These are phyloP conservation scores for Paecilomyces niveus DNA, from an alignment of 2,329 filamentous ascomycete genomes.

Conservation along the genomic window DNA sequence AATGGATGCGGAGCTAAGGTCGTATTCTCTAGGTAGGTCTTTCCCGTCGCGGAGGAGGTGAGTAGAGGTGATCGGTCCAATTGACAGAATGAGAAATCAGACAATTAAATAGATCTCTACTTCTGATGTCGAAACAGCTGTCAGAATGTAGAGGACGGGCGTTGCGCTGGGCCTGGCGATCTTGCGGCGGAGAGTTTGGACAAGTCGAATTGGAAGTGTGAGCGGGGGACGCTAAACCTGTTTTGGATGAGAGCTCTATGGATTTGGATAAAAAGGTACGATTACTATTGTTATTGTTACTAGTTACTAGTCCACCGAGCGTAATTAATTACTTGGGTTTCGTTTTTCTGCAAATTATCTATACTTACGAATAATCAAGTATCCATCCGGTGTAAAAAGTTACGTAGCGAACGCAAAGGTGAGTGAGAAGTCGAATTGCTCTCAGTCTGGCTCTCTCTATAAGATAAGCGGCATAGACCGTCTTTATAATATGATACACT, in stretches of 20 bases:
- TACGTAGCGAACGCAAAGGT: too few relatives aligned
- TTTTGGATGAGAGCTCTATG: neutral
- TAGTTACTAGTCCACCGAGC: too few relatives aligned
- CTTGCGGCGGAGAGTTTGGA: neutral
- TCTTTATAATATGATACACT: neutral
- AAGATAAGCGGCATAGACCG: neutral
- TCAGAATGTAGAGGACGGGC: neutral
- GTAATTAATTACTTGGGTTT: too few relatives aligned
- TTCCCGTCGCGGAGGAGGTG: neutral
- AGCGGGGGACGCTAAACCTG: neutral
- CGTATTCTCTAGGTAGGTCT: neutral
- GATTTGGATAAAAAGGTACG: too few relatives aligned
- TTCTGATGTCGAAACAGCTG: neutral
- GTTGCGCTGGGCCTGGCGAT: neutral
- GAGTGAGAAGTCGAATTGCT: too few relatives aligned
- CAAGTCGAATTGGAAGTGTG: neutral
- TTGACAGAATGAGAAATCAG: neutral
- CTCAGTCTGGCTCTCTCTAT: too few relatives aligned
- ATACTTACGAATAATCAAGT: too few relatives aligned
- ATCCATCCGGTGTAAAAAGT: too few relatives aligned
- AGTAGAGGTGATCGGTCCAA: neutral
- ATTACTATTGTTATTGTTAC: too few relatives aligned
- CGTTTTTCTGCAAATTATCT: too few relatives aligned
- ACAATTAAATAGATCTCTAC: neutral
- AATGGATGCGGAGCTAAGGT: neutral